Evolutionary conservation across 2,329 filamentous ascomycete genomes (phyloP).

Genomic region (Pestalotiopsis sp.): DNA sequence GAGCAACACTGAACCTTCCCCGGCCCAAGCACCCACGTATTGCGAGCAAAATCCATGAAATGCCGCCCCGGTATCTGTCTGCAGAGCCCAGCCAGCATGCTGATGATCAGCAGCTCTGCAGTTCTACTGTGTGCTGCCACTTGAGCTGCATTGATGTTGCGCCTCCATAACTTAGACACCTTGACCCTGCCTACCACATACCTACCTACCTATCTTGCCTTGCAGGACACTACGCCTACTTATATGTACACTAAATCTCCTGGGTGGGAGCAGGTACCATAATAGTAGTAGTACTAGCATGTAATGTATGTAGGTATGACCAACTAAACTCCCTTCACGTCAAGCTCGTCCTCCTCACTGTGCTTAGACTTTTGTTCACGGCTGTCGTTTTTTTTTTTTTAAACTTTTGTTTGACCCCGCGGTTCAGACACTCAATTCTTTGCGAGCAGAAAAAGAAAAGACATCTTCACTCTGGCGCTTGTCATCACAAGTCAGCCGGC

Average conservation of each 20-base stretch:
- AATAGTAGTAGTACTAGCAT: background rate
- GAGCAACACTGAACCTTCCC: conserved; percentile 6
- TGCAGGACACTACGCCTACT: too few species aligned
- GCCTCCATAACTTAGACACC: background rate
- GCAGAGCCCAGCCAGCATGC: background rate
- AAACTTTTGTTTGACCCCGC: conserved; percentile 2
- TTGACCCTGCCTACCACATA: background rate
- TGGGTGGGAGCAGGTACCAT: background rate
- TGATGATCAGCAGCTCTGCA: background rate
- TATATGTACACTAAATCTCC: background rate
- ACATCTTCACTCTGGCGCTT: background rate
- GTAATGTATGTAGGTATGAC: background rate
- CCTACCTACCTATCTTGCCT: background rate
- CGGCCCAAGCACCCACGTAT: background rate
- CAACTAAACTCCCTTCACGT: background rate
- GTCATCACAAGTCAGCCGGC: background rate
- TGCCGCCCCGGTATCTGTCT: background rate
- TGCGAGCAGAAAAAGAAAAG: background rate
- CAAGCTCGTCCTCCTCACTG: background rate
- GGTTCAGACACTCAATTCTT: background rate
- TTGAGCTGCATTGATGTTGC: background rate
- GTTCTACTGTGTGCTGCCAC: background rate
- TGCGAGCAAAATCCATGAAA: background rate
- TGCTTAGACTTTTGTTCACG: background rate
- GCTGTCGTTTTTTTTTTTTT: background rate